Conservation (phyloP, 441 rosid species). For the Syzygium syzygioides region DNA sequence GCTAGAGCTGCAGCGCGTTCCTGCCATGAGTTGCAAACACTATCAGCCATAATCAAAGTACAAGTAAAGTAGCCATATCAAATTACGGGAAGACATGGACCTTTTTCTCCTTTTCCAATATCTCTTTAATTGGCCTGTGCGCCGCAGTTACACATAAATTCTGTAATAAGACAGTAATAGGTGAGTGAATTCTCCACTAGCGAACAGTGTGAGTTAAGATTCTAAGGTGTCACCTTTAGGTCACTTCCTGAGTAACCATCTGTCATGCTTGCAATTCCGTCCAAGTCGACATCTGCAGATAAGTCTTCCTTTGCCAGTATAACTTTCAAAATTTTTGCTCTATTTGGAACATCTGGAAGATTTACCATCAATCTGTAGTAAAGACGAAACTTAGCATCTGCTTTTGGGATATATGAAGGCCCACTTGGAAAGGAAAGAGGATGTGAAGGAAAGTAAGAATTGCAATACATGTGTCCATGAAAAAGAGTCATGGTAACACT, state of each 20-base stretch:
- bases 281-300: slow-evolving; percentile 66
- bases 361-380: slow-evolving; percentile 73
- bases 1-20: slow-evolving; percentile 54
- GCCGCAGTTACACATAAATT: slow-evolving; percentile 77
- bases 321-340: slow-evolving; percentile 78
- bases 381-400: neutral
- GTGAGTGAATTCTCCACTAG: neutral
- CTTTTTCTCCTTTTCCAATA: slow-evolving; percentile 69
- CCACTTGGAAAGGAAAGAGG: neutral
- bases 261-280: slow-evolving; percentile 70
- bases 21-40: slow-evolving; percentile 19
- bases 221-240: slow-evolving; percentile 52
- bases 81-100: slow-evolving; percentile 16
- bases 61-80: neutral
- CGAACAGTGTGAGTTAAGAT: neutral
- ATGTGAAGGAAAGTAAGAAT: neutral
- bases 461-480: neutral
- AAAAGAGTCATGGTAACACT: neutral
- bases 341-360: slow-evolving; percentile 81
- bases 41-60: neutral
- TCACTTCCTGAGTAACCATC: slow-evolving; percentile 96
- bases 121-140: slow-evolving; percentile 71
- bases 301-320: slow-evolving; percentile 83
- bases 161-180: slow-evolving; percentile 26
- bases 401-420: neutral